phyloP scores from a whole-genome alignment of 805 yeast genomes.

The Schwanniomyces vanrijiae region DNA sequence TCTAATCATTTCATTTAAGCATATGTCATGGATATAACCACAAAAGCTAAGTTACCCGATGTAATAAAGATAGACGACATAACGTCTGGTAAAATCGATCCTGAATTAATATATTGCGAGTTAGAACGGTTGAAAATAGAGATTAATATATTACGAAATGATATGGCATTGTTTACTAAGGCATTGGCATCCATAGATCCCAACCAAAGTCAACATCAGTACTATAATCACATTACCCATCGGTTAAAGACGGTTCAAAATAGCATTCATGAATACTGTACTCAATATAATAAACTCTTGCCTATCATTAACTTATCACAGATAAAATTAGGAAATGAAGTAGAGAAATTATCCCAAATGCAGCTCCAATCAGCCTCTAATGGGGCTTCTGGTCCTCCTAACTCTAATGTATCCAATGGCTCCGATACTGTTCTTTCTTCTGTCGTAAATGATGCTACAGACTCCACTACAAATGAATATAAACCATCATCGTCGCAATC shows the following conservation, averaged over 20 bases:
- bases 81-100: slow-evolving; percentile 41
- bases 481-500: not conserved
- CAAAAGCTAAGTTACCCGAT: slow-evolving; percentile 24
- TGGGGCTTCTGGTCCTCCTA: too few relatives aligned
- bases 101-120: slow-evolving; percentile 43
- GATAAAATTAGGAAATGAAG: slow-evolving; percentile 50
- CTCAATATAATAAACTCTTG: slow-evolving; percentile 43
- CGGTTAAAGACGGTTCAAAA: slow-evolving; percentile 36
- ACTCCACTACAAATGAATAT: not conserved
- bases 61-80: slow-evolving; percentile 43
- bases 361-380: too few relatives aligned
- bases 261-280: slow-evolving; percentile 43
- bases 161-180: slow-evolving; percentile 37
- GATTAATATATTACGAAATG: slow-evolving; percentile 40
- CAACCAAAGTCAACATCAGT: slow-evolving; percentile 34
- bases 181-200: slow-evolving; percentile 35
- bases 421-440: not conserved
- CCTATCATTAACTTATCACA: slow-evolving; percentile 54
- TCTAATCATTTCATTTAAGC: not conserved
- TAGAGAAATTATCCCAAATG: slow-evolving; percentile 42
- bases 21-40: slow-evolving; percentile 4
- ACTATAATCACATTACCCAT: slow-evolving; percentile 35
- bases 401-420: not conserved
- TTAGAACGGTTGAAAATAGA: slow-evolving; percentile 43
- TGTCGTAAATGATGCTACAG: not conserved